Conservation (phyloP, 2,329 filamentous ascomycete species). For the Colletotrichum viniferum region DNA sequence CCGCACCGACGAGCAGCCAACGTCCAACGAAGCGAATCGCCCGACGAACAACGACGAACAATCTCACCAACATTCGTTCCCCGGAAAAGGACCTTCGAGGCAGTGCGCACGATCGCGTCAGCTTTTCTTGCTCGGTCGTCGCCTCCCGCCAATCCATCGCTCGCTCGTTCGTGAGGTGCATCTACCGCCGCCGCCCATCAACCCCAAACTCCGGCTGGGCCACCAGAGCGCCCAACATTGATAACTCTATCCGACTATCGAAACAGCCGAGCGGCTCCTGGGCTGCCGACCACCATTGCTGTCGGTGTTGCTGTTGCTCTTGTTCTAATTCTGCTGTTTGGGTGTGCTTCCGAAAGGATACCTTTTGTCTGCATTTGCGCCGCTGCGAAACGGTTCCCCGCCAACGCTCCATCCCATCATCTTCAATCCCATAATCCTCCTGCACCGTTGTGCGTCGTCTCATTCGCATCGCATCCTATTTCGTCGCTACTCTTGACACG, state of each 20-base stretch:
- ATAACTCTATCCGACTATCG: neutral
- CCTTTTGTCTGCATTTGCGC: neutral
- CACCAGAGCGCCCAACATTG: neutral
- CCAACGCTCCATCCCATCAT: neutral
- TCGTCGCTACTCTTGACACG: neutral
- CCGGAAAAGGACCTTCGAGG: neutral
- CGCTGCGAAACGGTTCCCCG: neutral
- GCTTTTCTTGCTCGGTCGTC: neutral
- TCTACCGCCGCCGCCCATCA: neutral
- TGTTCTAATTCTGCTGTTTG: neutral
- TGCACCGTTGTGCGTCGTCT: neutral
- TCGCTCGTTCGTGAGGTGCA: neutral
- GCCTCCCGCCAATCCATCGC: neutral
- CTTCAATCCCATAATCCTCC: neutral
- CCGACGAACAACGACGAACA: neutral
- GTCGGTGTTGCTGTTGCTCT: neutral
- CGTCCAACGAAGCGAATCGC: neutral
- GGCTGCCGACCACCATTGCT: neutral
- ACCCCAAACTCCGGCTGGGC: neutral
- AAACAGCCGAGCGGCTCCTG: slow-evolving; percentile 5
- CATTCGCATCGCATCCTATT: neutral
- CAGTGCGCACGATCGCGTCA: slow-evolving; percentile 10
- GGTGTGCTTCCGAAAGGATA: neutral
- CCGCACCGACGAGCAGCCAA: neutral
- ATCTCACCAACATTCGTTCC: neutral